Percentiles rank a stretch among this genome's conserved stretches.
These are phyloP conservation scores for Candida jianshihensis DNA, from an alignment of 805 yeast genomes.

Conservation along the genomic window DNA sequence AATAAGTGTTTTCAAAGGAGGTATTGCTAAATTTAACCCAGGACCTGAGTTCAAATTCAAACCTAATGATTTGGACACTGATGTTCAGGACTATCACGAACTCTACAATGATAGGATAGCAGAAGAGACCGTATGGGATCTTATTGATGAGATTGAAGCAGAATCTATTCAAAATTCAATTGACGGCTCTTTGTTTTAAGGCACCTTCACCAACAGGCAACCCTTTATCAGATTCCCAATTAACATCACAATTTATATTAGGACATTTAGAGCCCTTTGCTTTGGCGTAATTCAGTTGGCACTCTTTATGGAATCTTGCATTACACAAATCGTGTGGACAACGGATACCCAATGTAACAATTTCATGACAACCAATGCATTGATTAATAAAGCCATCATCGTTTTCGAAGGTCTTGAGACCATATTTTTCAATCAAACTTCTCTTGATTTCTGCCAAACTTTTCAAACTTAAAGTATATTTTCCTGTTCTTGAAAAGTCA, in stretches of 20 bases:
- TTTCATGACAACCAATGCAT: constrained; percentile 46
- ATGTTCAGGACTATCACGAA: constrained; percentile 45
- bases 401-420: constrained; percentile 20
- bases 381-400: constrained; percentile 30
- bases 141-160: constrained; percentile 77
- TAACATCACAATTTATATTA: constrained; percentile 18
- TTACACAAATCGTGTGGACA: constrained; percentile 30
- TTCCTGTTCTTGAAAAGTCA: constrained; percentile 26
- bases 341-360: constrained; percentile 46
- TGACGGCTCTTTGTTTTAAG: constrained; percentile 1
- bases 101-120: constrained; percentile 65
- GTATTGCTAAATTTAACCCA: constrained; percentile 63
- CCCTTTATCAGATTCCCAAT: constrained; percentile 13
- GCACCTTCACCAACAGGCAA: constrained; percentile 11
- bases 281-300: constrained; percentile 35
- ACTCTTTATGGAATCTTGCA: constrained; percentile 40
- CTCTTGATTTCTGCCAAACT: constrained; percentile 41
- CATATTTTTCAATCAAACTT: constrained; percentile 38
- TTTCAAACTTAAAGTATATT: constrained; percentile 32
- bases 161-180: constrained; percentile 34
- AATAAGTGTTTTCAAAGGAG: constrained; percentile 74
- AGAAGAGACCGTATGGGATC: constrained; percentile 78
- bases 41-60: constrained; percentile 53
- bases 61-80: constrained; percentile 29
- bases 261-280: constrained; percentile 30